phyloP scores from a whole-genome alignment of 306 rosid genomes.

The Abrus pulchellus region DNA sequence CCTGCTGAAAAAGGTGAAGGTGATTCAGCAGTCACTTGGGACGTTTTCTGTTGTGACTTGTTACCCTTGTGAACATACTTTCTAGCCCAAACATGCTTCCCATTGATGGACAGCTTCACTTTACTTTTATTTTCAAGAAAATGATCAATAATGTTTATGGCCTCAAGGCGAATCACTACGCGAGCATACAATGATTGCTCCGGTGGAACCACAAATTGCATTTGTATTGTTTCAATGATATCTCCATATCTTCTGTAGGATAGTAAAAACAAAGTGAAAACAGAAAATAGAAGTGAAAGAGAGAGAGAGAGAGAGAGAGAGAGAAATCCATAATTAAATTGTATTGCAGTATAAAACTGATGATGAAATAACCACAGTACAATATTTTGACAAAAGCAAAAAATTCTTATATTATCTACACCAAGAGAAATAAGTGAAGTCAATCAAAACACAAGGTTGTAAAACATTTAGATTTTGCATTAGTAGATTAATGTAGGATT shows the following conservation, averaged over 20 bases:
- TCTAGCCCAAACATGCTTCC: constrained; percentile 80
- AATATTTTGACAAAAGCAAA: neutral
- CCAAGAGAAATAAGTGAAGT: neutral
- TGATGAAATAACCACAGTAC: neutral
- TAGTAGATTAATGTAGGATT: no score
- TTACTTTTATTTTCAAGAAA: constrained; percentile 49
- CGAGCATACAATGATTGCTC: constrained; percentile 74
- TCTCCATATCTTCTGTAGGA: constrained; percentile 61
- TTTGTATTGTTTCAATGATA: constrained; percentile 53
- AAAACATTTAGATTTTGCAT: neutral
- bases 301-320: neutral
- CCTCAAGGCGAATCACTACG: constrained; percentile 50
- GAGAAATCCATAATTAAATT: neutral
- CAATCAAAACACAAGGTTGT: neutral
- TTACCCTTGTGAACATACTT: constrained; percentile 53
- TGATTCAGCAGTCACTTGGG: constrained; percentile 7
- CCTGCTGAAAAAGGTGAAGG: constrained; percentile 22
- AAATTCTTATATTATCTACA: neutral
- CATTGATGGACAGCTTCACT: constrained; percentile 66
- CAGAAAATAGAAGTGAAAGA: neutral
- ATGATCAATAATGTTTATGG: constrained; percentile 23
- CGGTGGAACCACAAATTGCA: constrained; percentile 59
- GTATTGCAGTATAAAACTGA: neutral
- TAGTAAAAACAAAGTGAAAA: neutral
- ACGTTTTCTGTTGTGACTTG: constrained; percentile 17